These are phyloP conservation scores for Aureobasidium sp. DNA, from an alignment of 2,329 filamentous ascomycete species.

Conservation along the genomic window DNA sequence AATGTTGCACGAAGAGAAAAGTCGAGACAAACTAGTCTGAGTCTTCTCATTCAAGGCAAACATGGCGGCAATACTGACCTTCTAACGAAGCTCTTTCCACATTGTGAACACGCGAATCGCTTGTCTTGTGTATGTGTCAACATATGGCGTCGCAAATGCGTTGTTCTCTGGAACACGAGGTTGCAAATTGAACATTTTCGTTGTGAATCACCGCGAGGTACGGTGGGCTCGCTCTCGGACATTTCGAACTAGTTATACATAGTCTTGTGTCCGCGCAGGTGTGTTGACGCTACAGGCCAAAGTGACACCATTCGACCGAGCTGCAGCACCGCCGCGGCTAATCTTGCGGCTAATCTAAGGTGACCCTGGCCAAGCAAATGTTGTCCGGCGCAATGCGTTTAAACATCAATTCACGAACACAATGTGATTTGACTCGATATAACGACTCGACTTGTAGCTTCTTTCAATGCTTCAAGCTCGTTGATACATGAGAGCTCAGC, in stretches of 20 bases:
- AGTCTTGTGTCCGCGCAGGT: background rate
- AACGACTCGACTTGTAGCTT: no score
- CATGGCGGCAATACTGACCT: background rate
- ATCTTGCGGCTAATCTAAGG: background rate
- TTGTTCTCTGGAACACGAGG: constrained; percentile 1
- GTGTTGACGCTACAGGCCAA: background rate
- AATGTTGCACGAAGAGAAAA: no score
- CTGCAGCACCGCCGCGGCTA: background rate
- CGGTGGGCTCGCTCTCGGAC: background rate
- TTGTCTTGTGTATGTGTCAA: constrained; percentile 11
- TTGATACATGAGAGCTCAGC: no score
- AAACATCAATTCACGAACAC: no score
- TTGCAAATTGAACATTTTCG: constrained; percentile 11
- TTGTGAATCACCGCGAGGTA: background rate
- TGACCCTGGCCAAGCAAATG: no score
- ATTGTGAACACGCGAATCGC: constrained; percentile 2
- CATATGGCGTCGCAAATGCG: constrained; percentile 7
- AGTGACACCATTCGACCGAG: background rate
- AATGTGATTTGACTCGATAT: no score
- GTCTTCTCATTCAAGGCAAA: no score
- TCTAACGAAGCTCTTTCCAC: constrained; percentile 11
- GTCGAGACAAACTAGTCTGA: background rate
- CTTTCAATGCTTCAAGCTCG: no score
- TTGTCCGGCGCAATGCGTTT: no score
- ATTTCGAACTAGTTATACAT: background rate